These are phyloP conservation scores for Huntiella abstrusa DNA, from an alignment of 2,329 filamentous ascomycete species.

Conservation along the genomic window DNA sequence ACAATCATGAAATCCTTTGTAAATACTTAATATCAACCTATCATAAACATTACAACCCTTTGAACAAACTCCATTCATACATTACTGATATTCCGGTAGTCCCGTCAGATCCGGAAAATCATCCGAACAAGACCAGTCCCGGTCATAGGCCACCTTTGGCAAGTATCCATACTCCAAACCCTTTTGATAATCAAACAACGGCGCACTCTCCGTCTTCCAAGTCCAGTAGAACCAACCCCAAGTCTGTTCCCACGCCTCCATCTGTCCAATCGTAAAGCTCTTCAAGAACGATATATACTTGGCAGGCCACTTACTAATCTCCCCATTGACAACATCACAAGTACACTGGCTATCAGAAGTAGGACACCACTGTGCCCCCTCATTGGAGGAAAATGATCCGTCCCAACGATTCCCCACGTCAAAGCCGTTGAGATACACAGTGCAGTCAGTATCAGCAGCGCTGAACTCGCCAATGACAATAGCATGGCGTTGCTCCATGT, in stretches of 20 bases:
- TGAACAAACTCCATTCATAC: no score
- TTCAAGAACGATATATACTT: constrained; percentile 49
- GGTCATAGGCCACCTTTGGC: constrained; percentile 36
- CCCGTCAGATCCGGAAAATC: constrained; percentile 17
- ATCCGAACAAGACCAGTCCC: constrained; percentile 28
- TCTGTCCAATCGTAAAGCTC: constrained; percentile 57
- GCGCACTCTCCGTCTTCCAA: constrained; percentile 54
- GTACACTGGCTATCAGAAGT: constrained; percentile 30
- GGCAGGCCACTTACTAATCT: constrained; percentile 13
- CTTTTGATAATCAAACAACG: constrained; percentile 54
- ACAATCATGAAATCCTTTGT: no score
- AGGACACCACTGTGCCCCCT: constrained; percentile 42
- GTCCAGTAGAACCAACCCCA: constrained; percentile 78
- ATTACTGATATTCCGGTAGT: constrained; percentile 15
- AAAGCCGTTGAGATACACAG: constrained; percentile 47
- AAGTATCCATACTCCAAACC: constrained; percentile 42
- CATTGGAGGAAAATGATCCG: constrained; percentile 39
- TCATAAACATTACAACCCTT: no score
- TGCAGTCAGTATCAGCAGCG: constrained; percentile 52
- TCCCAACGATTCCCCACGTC: constrained; percentile 52
- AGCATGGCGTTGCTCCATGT: constrained; percentile 35
- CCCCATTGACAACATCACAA: constrained; percentile 38
- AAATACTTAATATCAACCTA: no score
- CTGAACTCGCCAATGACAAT: constrained; percentile 63
- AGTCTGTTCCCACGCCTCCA: constrained; percentile 51